Conservation (phyloP, 352 stramenopile species). For the Phytophthora megakarya region DNA sequence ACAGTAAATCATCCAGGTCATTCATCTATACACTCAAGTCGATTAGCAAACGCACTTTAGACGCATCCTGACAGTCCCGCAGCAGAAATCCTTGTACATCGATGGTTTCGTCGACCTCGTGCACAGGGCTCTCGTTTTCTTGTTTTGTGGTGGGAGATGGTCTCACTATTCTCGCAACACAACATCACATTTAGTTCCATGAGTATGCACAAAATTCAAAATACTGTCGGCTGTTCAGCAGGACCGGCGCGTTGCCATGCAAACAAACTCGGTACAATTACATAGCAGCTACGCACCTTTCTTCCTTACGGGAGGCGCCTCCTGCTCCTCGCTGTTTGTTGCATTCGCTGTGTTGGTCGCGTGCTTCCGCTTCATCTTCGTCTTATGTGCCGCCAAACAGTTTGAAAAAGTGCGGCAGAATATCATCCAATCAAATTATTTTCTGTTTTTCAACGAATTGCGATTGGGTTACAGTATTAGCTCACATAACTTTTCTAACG, state of each 20-base stretch:
- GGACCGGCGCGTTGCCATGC: not conserved
- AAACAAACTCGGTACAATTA: not conserved
- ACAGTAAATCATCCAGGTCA: not conserved
- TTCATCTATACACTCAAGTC: not conserved
- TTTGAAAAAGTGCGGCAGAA: slow-evolving; percentile 34
- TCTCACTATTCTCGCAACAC: slow-evolving; percentile 9
- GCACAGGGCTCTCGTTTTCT: not conserved
- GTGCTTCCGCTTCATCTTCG: slow-evolving; percentile 61
- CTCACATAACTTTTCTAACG: not conserved
- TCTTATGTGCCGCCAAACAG: not conserved
- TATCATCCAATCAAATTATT: slow-evolving; percentile 18
- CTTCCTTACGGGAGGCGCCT: slow-evolving; percentile 14
- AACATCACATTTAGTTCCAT: too few relatives aligned
- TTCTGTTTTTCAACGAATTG: slow-evolving; percentile 5
- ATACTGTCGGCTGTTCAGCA: not conserved
- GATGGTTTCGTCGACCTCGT: slow-evolving; percentile 33
- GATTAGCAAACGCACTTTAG: slow-evolving; percentile 35
- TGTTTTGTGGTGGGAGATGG: not conserved
- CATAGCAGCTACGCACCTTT: slow-evolving; percentile 11
- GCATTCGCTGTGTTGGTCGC: not conserved
- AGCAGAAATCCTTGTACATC: slow-evolving; percentile 58
- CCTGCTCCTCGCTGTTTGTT: not conserved
- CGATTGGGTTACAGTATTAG: too few relatives aligned
- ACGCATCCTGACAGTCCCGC: slow-evolving; percentile 45
- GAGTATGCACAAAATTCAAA: slow-evolving; percentile 28